Conservation (phyloP, 352 stramenopile species). For the Globisporangium sylvaticum region DNA sequence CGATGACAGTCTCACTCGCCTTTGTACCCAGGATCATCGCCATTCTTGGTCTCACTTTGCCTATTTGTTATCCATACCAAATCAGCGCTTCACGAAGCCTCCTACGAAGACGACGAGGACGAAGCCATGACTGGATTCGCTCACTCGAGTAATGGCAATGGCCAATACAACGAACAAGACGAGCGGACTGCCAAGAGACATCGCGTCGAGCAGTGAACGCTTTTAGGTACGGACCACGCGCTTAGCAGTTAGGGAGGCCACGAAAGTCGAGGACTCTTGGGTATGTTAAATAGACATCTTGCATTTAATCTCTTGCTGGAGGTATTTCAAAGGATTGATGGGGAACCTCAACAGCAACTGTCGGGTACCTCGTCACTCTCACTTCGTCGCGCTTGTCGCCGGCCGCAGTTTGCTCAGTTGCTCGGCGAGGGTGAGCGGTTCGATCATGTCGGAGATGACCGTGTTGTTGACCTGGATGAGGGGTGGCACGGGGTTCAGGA, state of each 20-base stretch:
- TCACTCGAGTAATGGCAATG: background rate
- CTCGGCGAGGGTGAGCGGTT: background rate
- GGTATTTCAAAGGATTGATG: background rate
- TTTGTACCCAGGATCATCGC: background rate
- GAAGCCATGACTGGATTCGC: background rate
- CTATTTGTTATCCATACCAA: too few species aligned
- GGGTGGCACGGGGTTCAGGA: conserved; percentile 7
- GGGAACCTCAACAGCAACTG: background rate
- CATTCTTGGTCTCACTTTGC: background rate
- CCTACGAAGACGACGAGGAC: background rate
- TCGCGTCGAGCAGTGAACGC: background rate
- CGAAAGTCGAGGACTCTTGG: background rate
- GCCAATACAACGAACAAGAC: background rate
- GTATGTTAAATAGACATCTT: background rate
- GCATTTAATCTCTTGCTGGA: background rate
- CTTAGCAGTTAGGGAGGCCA: background rate
- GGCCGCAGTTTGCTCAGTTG: conserved; percentile 10
- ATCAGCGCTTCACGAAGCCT: conserved; percentile 4
- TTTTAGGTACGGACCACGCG: background rate
- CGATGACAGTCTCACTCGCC: background rate
- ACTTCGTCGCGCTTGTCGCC: background rate
- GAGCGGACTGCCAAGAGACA: conserved; percentile 3
- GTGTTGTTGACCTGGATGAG: conserved; percentile 7
- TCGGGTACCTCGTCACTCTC: background rate
- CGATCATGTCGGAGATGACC: conserved; percentile 10